Percentiles rank a stretch among this genome's conserved stretches.
These are phyloP conservation scores for Emmonsiellopsis sp. DNA, from an alignment of 2,329 filamentous ascomycete genomes.

Conservation along the genomic window DNA sequence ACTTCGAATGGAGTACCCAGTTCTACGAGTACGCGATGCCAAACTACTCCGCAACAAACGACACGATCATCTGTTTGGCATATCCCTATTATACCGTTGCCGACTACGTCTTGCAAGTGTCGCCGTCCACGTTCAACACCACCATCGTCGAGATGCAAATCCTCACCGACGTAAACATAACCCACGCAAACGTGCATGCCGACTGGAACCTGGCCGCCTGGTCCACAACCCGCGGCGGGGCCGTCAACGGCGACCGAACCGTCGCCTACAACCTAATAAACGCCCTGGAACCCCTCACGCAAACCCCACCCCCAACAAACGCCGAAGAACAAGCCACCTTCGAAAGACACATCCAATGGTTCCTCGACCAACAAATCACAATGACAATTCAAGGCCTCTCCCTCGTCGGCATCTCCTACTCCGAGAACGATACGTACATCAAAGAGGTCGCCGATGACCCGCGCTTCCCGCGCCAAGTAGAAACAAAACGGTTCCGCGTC, in stretches of 20 bases:
- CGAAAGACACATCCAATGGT: not conserved
- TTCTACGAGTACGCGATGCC: not conserved
- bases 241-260: not conserved
- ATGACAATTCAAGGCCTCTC: not conserved
- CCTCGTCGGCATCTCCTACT: not conserved
- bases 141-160: constrained; percentile 8
- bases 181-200: constrained; percentile 11
- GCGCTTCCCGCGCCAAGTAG: not conserved
- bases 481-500: not conserved
- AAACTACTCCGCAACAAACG: not conserved
- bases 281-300: not conserved
- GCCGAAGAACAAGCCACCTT: not conserved
- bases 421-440: not conserved
- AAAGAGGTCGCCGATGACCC: not conserved
- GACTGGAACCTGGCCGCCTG: constrained; percentile 19
- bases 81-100: not conserved
- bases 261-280: not conserved
- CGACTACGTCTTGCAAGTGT: constrained; percentile 16
- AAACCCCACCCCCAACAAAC: not conserved
- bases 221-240: constrained; percentile 9
- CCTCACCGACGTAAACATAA: not conserved
- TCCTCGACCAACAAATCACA: not conserved
- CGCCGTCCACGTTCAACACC: constrained; percentile 12
- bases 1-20: not conserved
- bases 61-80: not conserved